A percentile compares a stretch with the other conserved stretches of the same genome.
Evolutionary conservation across 495 filamentous ascomycete genomes (phyloP).

Genomic region (Chaetomidium leptoderma): DNA sequence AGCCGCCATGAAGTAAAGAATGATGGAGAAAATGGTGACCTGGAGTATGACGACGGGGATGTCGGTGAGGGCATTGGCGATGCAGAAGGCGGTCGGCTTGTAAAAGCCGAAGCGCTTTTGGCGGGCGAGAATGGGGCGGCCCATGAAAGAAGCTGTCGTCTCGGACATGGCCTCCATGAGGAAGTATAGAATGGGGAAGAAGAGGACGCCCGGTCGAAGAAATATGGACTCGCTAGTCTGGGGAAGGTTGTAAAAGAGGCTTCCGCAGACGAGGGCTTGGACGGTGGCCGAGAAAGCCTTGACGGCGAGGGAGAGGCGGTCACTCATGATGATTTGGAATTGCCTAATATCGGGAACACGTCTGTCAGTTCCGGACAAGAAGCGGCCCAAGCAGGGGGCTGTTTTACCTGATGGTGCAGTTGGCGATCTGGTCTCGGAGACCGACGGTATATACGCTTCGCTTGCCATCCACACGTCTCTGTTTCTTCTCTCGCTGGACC

Average conservation of each 20-base stretch:
- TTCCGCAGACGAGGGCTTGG: constrained; percentile 7
- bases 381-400: background rate
- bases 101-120: constrained; percentile 61
- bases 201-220: constrained; percentile 23
- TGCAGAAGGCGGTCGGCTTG: constrained; percentile 54
- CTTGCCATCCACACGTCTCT: background rate
- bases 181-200: constrained; percentile 42
- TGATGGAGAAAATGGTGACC: constrained; percentile 48
- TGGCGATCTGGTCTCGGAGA: constrained; percentile 3
- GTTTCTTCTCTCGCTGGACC: constrained; percentile 6
- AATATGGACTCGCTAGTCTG: constrained; percentile 3
- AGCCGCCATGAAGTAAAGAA: constrained; percentile 55
- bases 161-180: constrained; percentile 27
- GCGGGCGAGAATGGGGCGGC: constrained; percentile 59
- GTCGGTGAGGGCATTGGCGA: constrained; percentile 55
- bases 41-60: constrained; percentile 51
- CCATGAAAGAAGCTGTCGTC: constrained; percentile 2
- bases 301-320: constrained; percentile 7
- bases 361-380: background rate
- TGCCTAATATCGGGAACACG: background rate
- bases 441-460: constrained; percentile 2
- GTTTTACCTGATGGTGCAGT: constrained; percentile 8
- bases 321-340: constrained; percentile 6
- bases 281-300: constrained; percentile 1
- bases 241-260: constrained; percentile 5